Conservation (phyloP, 2,329 filamentous ascomycete genomes). For the Shiraia bambusicola region DNA sequence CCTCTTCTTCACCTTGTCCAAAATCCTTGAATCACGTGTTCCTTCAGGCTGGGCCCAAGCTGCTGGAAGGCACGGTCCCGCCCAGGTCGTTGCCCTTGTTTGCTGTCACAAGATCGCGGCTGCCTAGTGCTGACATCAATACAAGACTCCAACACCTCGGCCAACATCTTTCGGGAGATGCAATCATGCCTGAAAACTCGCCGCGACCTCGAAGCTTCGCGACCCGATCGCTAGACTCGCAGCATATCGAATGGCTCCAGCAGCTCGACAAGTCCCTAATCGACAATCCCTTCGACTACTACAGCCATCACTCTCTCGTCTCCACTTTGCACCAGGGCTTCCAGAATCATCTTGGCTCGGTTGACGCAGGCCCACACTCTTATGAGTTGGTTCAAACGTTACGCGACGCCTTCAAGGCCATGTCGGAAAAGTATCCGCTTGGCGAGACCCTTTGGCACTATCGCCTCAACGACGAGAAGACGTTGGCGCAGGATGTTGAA, state of each 20-base stretch:
- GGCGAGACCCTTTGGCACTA: constrained; percentile 78
- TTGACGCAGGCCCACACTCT: constrained; percentile 39
- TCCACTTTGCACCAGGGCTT: constrained; percentile 53
- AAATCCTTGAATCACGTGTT: too few relatives aligned
- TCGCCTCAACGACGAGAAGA: constrained; percentile 72
- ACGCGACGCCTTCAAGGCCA: constrained; percentile 56
- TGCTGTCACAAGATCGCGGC: constrained; percentile 19
- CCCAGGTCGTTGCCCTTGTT: constrained; percentile 11
- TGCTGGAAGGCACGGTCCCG: not conserved
- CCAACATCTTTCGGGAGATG: constrained; percentile 46
- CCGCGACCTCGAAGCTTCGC: constrained; percentile 48
- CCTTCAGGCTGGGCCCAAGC: too few relatives aligned
- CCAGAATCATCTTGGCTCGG: constrained; percentile 42
- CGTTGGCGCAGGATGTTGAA: constrained; percentile 62
- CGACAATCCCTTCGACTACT: constrained; percentile 53
- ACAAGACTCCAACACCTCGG: constrained; percentile 35
- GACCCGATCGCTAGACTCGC: constrained; percentile 46
- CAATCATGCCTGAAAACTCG: constrained; percentile 52
- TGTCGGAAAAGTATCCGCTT: constrained; percentile 66
- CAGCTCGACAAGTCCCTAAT: constrained; percentile 47
- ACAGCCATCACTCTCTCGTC: constrained; percentile 51
- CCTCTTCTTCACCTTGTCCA: not conserved
- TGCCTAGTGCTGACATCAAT: constrained; percentile 18
- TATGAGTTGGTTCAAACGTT: constrained; percentile 51
- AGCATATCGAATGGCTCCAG: constrained; percentile 48